These are phyloP conservation scores for Martiniozyma asiatica DNA, from an alignment of 1,139 yeast species.

Conservation along the genomic window DNA sequence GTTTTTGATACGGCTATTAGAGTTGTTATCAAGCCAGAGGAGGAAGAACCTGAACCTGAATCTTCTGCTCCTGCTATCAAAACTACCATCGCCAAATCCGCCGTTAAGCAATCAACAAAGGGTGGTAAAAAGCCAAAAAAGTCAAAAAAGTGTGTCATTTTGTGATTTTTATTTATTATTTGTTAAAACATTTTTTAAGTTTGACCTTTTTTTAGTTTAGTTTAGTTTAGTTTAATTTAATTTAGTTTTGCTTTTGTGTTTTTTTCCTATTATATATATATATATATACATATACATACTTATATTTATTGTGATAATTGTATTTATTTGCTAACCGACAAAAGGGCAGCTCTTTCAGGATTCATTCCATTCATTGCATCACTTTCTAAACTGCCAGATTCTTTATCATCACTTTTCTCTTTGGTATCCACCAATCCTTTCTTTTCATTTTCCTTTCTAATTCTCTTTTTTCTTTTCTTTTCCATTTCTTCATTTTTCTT, in stretches of 20 bases:
- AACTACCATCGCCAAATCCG: constrained; percentile 7
- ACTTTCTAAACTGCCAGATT: constrained; percentile 1
- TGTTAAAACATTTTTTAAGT: constrained; percentile 1
- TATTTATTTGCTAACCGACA: no score
- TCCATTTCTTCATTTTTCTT: constrained; percentile 66
- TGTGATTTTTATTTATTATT: constrained; percentile 20
- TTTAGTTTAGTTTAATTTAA: not conserved
- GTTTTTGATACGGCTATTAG: constrained; percentile 75
- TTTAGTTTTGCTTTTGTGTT: no score
- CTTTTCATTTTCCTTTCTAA: constrained; percentile 26
- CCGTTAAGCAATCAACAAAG: constrained; percentile 4
- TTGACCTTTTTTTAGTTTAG: constrained; percentile 1
- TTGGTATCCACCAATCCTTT: constrained; percentile 20
- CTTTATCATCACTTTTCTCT: constrained; percentile 4
- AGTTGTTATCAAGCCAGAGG: constrained; percentile 48
- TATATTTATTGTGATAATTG: no score
- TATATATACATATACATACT: no score
- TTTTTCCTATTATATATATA: no score
- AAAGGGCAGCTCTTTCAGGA: constrained; percentile 44
- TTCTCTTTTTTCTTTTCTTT: constrained; percentile 48
- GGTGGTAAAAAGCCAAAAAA: constrained; percentile 26
- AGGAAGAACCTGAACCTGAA: constrained; percentile 14
- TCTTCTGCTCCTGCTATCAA: constrained; percentile 21
- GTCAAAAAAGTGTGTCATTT: constrained; percentile 38
- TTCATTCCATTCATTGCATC: constrained; percentile 34